These are phyloP conservation scores for Malassezia furfur DNA, from an alignment of 1,284 basidiomycete genomes.

Conservation along the genomic window DNA sequence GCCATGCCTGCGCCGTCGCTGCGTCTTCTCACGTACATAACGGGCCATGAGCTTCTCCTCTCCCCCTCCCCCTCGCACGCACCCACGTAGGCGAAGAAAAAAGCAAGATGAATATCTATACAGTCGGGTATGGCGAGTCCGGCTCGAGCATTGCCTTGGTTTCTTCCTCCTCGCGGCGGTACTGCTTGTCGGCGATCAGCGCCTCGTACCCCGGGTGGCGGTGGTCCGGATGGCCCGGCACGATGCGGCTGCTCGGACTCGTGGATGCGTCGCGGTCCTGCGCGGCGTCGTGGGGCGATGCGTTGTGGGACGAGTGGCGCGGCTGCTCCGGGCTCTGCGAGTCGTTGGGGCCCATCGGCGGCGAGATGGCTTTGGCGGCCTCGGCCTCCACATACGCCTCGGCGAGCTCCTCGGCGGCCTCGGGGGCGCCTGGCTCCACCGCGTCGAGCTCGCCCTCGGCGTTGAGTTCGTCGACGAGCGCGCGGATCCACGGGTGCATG, in stretches of 20 bases:
- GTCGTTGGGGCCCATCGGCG: neutral
- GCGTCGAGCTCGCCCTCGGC: constrained; percentile 20
- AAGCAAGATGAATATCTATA: neutral
- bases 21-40: too few relatives aligned
- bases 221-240: constrained; percentile 9
- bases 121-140: constrained; percentile 15
- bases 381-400: neutral
- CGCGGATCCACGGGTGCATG: constrained; percentile 74
- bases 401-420: neutral
- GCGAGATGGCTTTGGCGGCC: neutral
- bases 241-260: neutral
- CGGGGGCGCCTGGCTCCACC: neutral
- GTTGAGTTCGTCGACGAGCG: constrained; percentile 40
- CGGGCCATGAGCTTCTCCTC: too few relatives aligned
- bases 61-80: too few relatives aligned
- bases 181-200: constrained; percentile 31
- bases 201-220: constrained; percentile 26
- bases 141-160: constrained; percentile 27
- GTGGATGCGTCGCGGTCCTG: neutral
- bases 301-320: neutral
- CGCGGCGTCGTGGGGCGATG: neutral
- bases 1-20: too few relatives aligned
- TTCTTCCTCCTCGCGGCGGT: constrained; percentile 29
- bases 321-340: neutral
- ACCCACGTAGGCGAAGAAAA: too few relatives aligned